A percentile compares a stretch with the other conserved stretches of the same genome.
Conservation (phyloP, 306 rosid species). For the Citrullus colocynthis region DNA sequence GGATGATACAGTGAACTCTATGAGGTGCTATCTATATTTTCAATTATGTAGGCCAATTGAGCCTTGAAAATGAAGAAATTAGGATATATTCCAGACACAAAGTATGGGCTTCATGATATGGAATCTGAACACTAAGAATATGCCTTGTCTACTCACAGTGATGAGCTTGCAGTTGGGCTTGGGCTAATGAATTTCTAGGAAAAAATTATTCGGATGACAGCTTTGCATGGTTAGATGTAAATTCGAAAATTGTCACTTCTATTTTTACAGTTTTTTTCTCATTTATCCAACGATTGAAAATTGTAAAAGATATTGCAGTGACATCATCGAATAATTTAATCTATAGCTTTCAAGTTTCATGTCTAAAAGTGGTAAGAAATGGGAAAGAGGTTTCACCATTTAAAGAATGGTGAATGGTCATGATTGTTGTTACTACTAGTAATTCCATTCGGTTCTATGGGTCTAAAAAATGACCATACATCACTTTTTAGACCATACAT, state of each 20-base stretch:
- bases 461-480: not conserved
- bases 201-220: too few species aligned
- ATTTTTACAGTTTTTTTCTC: too few species aligned
- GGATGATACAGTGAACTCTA: too few species aligned
- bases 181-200: not conserved
- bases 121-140: slow-evolving; percentile 14
- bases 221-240: too few species aligned
- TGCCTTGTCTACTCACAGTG: slow-evolving; percentile 15
- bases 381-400: slow-evolving; percentile 18
- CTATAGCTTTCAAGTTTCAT: not conserved
- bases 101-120: slow-evolving; percentile 12
- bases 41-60: slow-evolving; percentile 2
- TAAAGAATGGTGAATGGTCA: slow-evolving; percentile 8
- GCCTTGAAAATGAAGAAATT: slow-evolving; percentile 11
- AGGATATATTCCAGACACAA: slow-evolving; percentile 15
- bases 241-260: too few species aligned
- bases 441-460: not conserved
- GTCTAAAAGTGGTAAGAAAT: slow-evolving; percentile 12
- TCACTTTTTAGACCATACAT: not conserved
- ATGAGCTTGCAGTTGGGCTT: slow-evolving; percentile 15
- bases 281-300: too few species aligned
- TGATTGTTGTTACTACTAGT: slow-evolving; percentile 5
- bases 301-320: too few species aligned
- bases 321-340: too few species aligned
- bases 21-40: not conserved